Evolutionary conservation across 75 land plant species (phyloP).

Genomic region (Cryptomeria japonica): DNA sequence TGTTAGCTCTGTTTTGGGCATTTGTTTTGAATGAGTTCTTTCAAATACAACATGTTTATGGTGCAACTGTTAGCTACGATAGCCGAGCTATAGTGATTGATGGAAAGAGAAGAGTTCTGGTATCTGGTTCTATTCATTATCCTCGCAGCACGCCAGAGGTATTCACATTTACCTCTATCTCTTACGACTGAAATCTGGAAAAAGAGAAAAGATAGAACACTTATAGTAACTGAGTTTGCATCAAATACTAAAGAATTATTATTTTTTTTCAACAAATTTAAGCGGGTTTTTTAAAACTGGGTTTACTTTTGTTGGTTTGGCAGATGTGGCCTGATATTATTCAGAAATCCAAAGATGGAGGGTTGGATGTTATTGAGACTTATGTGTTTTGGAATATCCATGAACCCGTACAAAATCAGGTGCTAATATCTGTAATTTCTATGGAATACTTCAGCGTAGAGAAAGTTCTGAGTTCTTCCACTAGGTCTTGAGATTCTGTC

Average conservation of each 20-base stretch:
- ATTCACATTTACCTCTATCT: too few species aligned
- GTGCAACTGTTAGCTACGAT: conserved; percentile 24
- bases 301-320: neutral
- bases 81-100: conserved; percentile 31
- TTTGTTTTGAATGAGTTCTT: neutral
- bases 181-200: neutral
- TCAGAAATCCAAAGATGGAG: conserved; percentile 20
- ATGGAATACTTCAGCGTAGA: neutral
- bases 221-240: neutral
- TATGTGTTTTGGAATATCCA: conserved; percentile 22
- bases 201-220: neutral
- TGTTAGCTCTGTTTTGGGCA: neutral
- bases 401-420: conserved; percentile 8
- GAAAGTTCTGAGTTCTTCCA: too few species aligned
- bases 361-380: conserved; percentile 23
- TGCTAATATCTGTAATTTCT: neutral
- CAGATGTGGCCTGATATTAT: conserved; percentile 28
- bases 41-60: neutral
- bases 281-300: neutral
- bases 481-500: neutral
- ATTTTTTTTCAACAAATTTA: neutral
- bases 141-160: conserved; percentile 56
- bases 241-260: neutral
- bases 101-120: conserved; percentile 35
- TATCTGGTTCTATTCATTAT: conserved; percentile 48